Evolutionary conservation across 352 stramenopile genomes (phyloP), one percentile per base, ranked within the genome.

Genomic region (Phytopythium kandeliae): DNA sequence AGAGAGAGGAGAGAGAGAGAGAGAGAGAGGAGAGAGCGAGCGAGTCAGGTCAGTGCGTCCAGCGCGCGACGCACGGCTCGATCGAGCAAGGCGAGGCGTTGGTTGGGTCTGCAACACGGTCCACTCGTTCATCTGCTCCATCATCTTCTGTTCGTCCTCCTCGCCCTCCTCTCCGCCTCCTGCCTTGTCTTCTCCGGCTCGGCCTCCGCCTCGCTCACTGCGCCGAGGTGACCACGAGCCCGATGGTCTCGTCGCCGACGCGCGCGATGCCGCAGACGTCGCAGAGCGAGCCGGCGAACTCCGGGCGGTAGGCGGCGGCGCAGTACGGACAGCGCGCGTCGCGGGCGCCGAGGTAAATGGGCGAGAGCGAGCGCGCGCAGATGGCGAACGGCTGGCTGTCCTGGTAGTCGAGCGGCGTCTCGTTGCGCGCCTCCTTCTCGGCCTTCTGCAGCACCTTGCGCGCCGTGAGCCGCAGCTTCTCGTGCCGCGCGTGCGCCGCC

Each of bases 391-490:
- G 77, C 67, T 98, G 98, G 43, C 86, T 86, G 68, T 98, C 95
- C 57, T 99, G 96, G 69, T 99, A 99, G 53, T 98, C 95, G 24
- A 99, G 78, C 57, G 94, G 80, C 57, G 98, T 82, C 55, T 99
- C 96, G 71, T 99, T 99, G 43, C 96, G 89, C 42, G 92, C 97
- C 67, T 99, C 97, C 73, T 99, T 96, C 75, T 99, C 96, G 50
- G 88, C 96, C 73, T 98, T 98, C 73, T 98, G 89, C 50, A 99
- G 78, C 25, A 99, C 96, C 74, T 99, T 99, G 40, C 86, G 91
- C 9, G 79, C 83, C 64, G 98, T 99, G 51, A 94, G 69, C 43
- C 90, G 87, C 21, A 99, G 78, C 63, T 98, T 96, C 70, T 99
- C 93, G 62, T 94, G 96, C 24, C 80, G 80, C 13, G 80, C 73